These are phyloP conservation scores for Trifolium repens DNA, from an alignment of 306 rosid genomes.

Conservation along the genomic window DNA sequence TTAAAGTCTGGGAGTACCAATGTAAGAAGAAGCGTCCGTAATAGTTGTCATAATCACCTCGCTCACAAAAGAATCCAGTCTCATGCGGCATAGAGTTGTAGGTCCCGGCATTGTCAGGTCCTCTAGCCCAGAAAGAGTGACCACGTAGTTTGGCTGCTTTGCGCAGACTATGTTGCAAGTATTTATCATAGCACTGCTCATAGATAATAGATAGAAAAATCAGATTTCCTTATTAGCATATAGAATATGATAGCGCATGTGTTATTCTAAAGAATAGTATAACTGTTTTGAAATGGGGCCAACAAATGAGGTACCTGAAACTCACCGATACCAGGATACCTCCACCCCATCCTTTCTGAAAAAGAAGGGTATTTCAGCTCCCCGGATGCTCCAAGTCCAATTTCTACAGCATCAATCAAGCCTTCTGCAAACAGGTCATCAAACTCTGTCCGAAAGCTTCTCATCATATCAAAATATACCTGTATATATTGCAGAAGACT, in stretches of 20 bases:
- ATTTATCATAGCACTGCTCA: conserved; percentile 90
- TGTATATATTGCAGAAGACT: conserved; percentile 47
- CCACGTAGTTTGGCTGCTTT: conserved; percentile 91
- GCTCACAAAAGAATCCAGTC: conserved; percentile 94
- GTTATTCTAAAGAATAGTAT: conserved; percentile 27
- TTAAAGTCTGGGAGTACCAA: conserved; percentile 87
- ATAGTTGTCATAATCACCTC: conserved; percentile 97
- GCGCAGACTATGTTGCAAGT: conserved; percentile 78
- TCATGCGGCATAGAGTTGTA: conserved; percentile 95
- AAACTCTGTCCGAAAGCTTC: conserved; percentile 96
- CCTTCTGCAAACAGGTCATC: conserved; percentile 86
- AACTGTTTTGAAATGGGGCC: conserved; percentile 30
- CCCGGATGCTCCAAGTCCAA: conserved; percentile 94
- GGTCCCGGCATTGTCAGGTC: conserved; percentile 93
- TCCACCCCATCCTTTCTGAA: conserved; percentile 95
- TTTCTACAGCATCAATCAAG: conserved; percentile 76
- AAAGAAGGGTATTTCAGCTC: conserved; percentile 96
- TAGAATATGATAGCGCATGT: background rate
- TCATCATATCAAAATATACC: conserved; percentile 98
- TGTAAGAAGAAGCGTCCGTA: conserved; percentile 97
- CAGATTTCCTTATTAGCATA: conserved; percentile 24
- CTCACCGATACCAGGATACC: conserved; percentile 99
- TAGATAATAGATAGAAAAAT: conserved; percentile 42
- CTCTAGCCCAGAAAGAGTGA: conserved; percentile 93
- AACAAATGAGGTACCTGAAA: conserved; percentile 82